These are phyloP conservation scores for Neopestalotiopsis sp. DNA, from an alignment of 2,329 filamentous ascomycete species.

Conservation along the genomic window DNA sequence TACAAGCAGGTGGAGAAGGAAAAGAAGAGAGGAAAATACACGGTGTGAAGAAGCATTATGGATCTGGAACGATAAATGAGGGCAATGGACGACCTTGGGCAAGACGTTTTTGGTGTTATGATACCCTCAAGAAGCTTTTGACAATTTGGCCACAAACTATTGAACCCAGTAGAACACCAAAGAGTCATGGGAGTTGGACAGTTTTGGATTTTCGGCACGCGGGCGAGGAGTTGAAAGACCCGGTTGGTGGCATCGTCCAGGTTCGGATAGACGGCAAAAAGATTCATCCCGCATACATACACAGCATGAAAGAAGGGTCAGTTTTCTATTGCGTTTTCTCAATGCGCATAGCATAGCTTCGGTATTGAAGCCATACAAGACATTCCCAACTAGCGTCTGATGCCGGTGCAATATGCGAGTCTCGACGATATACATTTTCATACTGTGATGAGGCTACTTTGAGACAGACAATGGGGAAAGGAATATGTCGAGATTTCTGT, in stretches of 20 bases:
- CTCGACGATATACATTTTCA: neutral
- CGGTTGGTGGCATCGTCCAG: neutral
- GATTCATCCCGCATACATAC: neutral
- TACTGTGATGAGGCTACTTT: neutral
- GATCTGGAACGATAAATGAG: neutral
- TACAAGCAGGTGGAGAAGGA: neutral
- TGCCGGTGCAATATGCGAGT: neutral
- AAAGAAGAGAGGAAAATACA: neutral
- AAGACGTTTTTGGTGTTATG: slow-evolving; percentile 16
- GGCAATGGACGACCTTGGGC: neutral
- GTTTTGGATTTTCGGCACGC: neutral
- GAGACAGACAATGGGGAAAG: neutral
- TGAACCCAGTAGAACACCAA: slow-evolving; percentile 4
- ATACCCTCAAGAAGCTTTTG: slow-evolving; percentile 18
- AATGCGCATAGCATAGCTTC: neutral
- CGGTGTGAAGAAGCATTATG: neutral
- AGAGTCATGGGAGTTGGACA: neutral
- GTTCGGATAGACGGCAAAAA: neutral
- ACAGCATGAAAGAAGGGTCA: neutral
- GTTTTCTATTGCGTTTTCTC: neutral
- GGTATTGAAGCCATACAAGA: neutral
- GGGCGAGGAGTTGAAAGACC: slow-evolving; percentile 4
- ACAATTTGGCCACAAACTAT: slow-evolving; percentile 10
- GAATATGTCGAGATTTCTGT: neutral
- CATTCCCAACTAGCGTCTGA: neutral